phyloP scores from a whole-genome alignment of 208 protist genomes.

The Naegleria fowleri region DNA sequence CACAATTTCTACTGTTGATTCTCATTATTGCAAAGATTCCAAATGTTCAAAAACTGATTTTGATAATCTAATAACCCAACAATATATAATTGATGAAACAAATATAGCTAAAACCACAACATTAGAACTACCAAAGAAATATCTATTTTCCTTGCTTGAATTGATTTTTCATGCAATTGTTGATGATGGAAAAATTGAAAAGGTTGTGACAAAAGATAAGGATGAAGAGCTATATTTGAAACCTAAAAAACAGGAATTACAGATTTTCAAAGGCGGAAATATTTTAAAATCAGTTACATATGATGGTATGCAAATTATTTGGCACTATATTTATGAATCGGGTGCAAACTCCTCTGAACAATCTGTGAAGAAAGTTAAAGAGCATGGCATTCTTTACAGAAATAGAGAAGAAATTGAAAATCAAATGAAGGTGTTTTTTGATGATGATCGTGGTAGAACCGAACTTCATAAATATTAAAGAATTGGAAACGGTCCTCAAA shows the following conservation, averaged over 20 bases:
- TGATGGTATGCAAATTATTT: background rate
- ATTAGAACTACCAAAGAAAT: background rate
- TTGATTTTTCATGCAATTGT: background rate
- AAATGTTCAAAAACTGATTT: background rate
- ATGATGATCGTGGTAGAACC: too few relatives aligned
- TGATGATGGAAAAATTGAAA: background rate
- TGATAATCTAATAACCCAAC: background rate
- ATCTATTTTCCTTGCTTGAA: background rate
- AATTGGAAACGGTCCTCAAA: too few relatives aligned
- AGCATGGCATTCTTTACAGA: background rate
- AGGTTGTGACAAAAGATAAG: background rate
- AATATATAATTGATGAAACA: background rate
- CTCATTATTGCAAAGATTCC: background rate
- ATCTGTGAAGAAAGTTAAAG: background rate
- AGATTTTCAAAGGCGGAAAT: background rate
- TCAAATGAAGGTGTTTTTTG: background rate
- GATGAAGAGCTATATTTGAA: too few relatives aligned
- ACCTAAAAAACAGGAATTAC: background rate
- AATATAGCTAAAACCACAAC: background rate
- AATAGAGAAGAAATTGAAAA: background rate
- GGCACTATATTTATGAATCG: background rate
- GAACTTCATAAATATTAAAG: too few relatives aligned
- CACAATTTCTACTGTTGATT: background rate
- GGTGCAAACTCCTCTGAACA: background rate
- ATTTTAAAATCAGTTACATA: background rate